phyloP scores from a whole-genome alignment of 116 monocot genomes.

The Cymodocea nodosa region DNA sequence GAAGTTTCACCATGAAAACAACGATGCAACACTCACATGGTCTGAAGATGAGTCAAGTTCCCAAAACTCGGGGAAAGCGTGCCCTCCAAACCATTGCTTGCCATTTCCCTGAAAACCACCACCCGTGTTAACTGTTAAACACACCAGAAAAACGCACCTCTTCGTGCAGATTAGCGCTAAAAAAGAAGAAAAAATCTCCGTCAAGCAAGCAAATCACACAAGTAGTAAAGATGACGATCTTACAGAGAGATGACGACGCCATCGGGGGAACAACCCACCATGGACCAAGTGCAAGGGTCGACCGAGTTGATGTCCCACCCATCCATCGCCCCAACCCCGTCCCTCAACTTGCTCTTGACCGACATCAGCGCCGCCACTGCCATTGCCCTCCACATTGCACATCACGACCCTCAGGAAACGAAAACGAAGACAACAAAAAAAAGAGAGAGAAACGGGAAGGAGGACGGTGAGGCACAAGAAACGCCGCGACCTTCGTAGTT shows the following conservation, averaged over 20 bases:
- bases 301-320: constrained; percentile 98
- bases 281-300: constrained; percentile 93
- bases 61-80: constrained; percentile 70
- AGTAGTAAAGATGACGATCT: constrained; percentile 6
- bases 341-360: constrained; percentile 76
- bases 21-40: constrained; percentile 29
- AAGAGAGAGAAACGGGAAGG: background rate
- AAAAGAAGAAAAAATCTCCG: too few relatives aligned
- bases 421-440: background rate
- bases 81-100: constrained; percentile 54
- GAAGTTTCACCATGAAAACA: background rate
- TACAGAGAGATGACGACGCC: constrained; percentile 84
- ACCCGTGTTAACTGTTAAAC: too few relatives aligned
- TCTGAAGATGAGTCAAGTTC: constrained; percentile 78
- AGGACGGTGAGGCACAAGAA: background rate
- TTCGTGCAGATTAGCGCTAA: too few relatives aligned
- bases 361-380: constrained; percentile 88
- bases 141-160: too few relatives aligned
- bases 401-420: background rate
- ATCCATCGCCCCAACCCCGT: constrained; percentile 44
- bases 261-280: constrained; percentile 80
- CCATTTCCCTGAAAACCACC: constrained; percentile 62
- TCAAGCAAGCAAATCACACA: background rate
- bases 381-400: background rate
- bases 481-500: constrained; percentile 65